Percentiles rank a stretch among this genome's conserved stretches.
These are phyloP conservation scores for Nitzschia sp. DNA, from an alignment of 108 stramenopile species.

Conservation along the genomic window DNA sequence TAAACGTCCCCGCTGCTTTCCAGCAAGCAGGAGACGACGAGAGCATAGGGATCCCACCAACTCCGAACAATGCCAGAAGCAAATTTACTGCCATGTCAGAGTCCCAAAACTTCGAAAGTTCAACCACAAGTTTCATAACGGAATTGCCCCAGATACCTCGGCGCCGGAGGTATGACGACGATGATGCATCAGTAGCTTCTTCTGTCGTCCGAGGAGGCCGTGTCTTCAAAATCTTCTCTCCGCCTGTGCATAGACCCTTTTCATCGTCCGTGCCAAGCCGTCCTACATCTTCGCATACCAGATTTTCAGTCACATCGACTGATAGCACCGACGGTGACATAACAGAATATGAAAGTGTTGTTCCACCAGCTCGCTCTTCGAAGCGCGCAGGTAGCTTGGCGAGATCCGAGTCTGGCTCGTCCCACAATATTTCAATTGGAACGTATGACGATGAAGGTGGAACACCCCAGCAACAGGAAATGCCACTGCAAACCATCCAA, in stretches of 20 bases:
- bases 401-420: not conserved
- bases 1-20: not conserved
- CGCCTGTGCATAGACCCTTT: not conserved
- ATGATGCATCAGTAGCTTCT: not conserved
- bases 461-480: no score
- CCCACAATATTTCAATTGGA: not conserved
- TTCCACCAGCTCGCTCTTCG: no score
- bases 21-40: not conserved
- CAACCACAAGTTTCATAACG: conserved; percentile 2
- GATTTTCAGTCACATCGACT: not conserved
- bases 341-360: not conserved
- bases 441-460: conserved; percentile 5
- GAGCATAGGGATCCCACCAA: not conserved
- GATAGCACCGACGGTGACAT: conserved; percentile 1
- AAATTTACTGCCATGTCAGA: conserved; percentile 14
- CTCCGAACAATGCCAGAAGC: not conserved
- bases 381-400: not conserved
- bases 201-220: conserved; percentile 5
- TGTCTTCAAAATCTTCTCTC: not conserved
- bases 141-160: conserved; percentile 8
- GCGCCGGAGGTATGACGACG: conserved; percentile 2
- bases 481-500: not conserved
- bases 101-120: not conserved
- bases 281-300: no score
- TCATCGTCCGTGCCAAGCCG: no score